A percentile compares a stretch with the other conserved stretches of the same genome.
These are phyloP conservation scores for Pyricularia sp. DNA, from an alignment of 2,329 filamentous ascomycete genomes.

Conservation along the genomic window DNA sequence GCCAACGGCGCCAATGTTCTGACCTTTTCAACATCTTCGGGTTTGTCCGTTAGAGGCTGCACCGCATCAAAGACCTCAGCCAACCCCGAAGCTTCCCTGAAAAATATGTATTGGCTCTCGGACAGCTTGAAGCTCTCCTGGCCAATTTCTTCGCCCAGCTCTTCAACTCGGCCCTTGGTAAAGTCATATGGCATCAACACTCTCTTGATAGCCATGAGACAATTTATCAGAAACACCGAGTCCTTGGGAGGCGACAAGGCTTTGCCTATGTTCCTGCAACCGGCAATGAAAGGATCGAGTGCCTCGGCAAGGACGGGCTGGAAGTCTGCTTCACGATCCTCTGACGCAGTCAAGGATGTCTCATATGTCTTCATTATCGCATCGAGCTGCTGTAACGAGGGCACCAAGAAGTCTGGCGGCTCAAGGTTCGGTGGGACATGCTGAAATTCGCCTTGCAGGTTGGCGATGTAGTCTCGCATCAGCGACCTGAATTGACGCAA, in stretches of 20 bases:
- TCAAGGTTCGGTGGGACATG: conserved; percentile 63
- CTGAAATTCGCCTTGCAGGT: conserved; percentile 63
- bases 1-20: conserved; percentile 46
- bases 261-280: conserved; percentile 61
- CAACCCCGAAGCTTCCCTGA: conserved; percentile 68
- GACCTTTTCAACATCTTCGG: conserved; percentile 45
- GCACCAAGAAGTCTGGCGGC: conserved; percentile 70
- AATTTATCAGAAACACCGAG: conserved; percentile 68
- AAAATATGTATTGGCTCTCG: conserved; percentile 60
- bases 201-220: conserved; percentile 47
- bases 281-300: conserved; percentile 75
- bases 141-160: conserved; percentile 48
- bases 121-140: conserved; percentile 48
- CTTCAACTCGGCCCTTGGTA: conserved; percentile 41
- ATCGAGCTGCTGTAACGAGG: conserved; percentile 69
- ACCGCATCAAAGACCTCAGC: conserved; percentile 52
- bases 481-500: conserved; percentile 74
- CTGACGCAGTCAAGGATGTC: conserved; percentile 57
- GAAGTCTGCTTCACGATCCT: conserved; percentile 59
- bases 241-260: conserved; percentile 48
- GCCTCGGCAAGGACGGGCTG: conserved; percentile 66
- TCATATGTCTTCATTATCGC: conserved; percentile 82
- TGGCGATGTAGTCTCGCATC: conserved; percentile 70
- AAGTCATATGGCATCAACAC: conserved; percentile 55
- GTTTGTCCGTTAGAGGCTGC: conserved; percentile 22